Conservation (phyloP, 495 filamentous ascomycete species). For the Neurospora sp. region DNA sequence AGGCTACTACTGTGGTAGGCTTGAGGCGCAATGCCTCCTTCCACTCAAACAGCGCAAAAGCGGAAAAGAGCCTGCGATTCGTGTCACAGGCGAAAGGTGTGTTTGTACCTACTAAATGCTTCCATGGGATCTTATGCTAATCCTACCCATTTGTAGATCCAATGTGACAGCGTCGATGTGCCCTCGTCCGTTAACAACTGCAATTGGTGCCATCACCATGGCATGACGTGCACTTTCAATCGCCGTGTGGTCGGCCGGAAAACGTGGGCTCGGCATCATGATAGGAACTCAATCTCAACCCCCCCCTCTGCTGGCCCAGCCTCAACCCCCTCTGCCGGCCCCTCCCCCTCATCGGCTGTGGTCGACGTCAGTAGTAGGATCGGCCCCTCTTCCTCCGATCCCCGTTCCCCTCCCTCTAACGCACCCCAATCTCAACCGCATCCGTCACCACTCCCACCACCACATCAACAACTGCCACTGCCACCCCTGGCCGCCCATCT, state of each 20-base stretch:
- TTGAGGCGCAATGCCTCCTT: background rate
- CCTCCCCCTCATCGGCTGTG: background rate
- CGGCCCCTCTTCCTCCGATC: background rate
- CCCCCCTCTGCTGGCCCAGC: background rate
- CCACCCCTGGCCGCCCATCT: background rate
- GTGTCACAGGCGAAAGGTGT: slow-evolving; percentile 39
- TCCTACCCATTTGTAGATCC: slow-evolving; percentile 29
- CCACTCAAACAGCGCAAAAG: slow-evolving; percentile 1
- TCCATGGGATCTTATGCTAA: background rate
- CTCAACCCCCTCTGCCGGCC: background rate
- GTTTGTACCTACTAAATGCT: too few species aligned
- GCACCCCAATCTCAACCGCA: background rate
- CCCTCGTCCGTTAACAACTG: slow-evolving; percentile 24
- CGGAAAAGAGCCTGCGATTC: slow-evolving; percentile 38
- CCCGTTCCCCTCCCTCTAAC: background rate
- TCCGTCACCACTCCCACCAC: background rate
- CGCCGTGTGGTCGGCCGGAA: slow-evolving; percentile 27
- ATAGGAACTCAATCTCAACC: background rate
- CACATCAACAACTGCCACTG: background rate
- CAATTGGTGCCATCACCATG: slow-evolving; percentile 46
- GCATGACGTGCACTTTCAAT: slow-evolving; percentile 38
- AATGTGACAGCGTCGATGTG: slow-evolving; percentile 37
- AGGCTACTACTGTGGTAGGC: background rate
- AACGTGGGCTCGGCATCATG: slow-evolving; percentile 4
- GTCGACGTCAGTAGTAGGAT: background rate